Conservation (phyloP, 176 grass and related monocot genomes). For the Aegilops tauschii region DNA sequence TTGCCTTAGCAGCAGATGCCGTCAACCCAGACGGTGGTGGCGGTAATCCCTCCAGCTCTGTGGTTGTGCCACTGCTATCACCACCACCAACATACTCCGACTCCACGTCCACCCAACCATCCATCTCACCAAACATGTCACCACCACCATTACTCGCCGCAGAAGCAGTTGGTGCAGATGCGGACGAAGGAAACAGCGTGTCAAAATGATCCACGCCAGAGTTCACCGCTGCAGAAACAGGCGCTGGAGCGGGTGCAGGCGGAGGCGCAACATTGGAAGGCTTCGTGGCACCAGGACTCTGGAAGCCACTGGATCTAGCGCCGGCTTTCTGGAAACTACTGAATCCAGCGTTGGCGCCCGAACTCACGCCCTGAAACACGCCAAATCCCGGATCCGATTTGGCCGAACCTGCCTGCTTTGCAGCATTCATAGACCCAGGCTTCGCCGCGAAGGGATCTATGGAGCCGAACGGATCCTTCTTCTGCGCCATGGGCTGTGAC, state of each 20-base stretch:
- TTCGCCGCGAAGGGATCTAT: constrained; percentile 69
- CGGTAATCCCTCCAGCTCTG: constrained; percentile 84
- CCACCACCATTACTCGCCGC: constrained; percentile 17
- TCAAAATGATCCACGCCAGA: constrained; percentile 57
- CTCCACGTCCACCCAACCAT: constrained; percentile 78
- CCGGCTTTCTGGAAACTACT: constrained; percentile 45
- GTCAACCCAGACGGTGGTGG: constrained; percentile 78
- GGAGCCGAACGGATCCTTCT: constrained; percentile 81
- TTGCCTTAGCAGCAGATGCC: constrained; percentile 59
- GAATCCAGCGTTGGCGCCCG: constrained; percentile 32
- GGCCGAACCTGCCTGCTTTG: constrained; percentile 31
- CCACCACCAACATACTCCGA: constrained; percentile 58
- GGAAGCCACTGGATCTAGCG: constrained; percentile 44
- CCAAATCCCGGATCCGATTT: constrained; percentile 54
- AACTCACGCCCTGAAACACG: constrained; percentile 43
- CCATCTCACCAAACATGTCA: constrained; percentile 77
- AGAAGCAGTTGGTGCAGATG: constrained; percentile 41
- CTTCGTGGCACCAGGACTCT: constrained; percentile 37
- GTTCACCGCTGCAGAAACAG: constrained; percentile 27
- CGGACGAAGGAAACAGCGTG: constrained; percentile 68
- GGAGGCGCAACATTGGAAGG: constrained; percentile 46
- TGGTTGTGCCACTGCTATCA: constrained; percentile 58
- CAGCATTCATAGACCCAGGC: constrained; percentile 39
- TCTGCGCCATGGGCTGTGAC: constrained; percentile 43
- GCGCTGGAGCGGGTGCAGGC: constrained; percentile 33